phyloP scores from a whole-genome alignment of 2,329 filamentous ascomycete genomes.

The Fusarium praegraminearum region DNA sequence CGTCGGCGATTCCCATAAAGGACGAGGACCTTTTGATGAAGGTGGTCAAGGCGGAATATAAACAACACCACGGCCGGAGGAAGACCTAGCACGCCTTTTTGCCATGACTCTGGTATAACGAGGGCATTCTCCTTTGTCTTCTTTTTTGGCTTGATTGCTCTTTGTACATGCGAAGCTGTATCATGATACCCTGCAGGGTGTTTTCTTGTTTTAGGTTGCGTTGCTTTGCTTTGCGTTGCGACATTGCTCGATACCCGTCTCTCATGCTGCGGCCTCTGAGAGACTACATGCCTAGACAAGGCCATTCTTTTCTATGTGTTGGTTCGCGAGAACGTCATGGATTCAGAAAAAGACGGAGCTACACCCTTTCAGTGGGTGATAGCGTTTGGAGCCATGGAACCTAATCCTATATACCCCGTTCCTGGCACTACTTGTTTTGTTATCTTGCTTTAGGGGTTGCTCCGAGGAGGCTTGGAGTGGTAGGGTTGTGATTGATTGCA shows the following conservation, averaged over 20 bases:
- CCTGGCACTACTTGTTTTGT: slow-evolving; percentile 43
- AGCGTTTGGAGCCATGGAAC: slow-evolving; percentile 47
- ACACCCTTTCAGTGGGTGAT: slow-evolving; percentile 32
- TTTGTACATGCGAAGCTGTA: slow-evolving; percentile 42
- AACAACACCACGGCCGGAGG: slow-evolving; percentile 66
- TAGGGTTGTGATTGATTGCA: slow-evolving; percentile 24
- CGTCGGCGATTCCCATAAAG: slow-evolving; percentile 92
- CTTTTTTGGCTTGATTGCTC: slow-evolving; percentile 31
- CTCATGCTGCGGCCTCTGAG: slow-evolving; percentile 43
- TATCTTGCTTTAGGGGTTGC: slow-evolving; percentile 26
- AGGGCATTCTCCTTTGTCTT: slow-evolving; percentile 41
- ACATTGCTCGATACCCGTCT: slow-evolving; percentile 44
- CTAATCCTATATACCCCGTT: slow-evolving; percentile 48
- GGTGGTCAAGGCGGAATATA: slow-evolving; percentile 89
- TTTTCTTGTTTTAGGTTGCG: slow-evolving; percentile 39
- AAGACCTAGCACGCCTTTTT: slow-evolving; percentile 52
- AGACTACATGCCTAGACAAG: slow-evolving; percentile 45
- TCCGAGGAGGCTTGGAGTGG: slow-evolving; percentile 26
- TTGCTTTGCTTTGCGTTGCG: slow-evolving; percentile 23
- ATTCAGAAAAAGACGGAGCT: slow-evolving; percentile 42
- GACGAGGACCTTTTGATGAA: slow-evolving; percentile 95
- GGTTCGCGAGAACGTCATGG: slow-evolving; percentile 37
- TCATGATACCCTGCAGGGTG: slow-evolving; percentile 41
- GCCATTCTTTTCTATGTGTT: slow-evolving; percentile 38
- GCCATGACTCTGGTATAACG: slow-evolving; percentile 37